Percentiles rank a stretch among this genome's conserved stretches.
phyloP scores from a whole-genome alignment of 2,329 filamentous ascomycete genomes.

The Fusarium sp. region DNA sequence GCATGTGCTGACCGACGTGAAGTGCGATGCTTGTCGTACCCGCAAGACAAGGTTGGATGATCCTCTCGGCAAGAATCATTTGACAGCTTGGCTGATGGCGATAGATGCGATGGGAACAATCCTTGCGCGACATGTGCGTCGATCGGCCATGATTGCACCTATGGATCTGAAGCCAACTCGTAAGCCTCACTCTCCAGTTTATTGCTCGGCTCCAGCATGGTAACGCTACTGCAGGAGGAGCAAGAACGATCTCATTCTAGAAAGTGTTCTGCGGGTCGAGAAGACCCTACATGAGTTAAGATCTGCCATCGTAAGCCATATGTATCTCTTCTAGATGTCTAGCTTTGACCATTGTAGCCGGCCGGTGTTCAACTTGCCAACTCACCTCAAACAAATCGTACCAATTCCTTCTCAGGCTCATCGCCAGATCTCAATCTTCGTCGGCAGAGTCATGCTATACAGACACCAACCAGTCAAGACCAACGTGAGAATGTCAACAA shows the following conservation, averaged over 20 bases:
- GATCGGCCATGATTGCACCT: constrained; percentile 55
- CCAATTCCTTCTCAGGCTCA: constrained; percentile 42
- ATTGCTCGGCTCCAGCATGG: background rate
- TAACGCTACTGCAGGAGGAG: constrained; percentile 52
- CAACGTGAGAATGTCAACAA: constrained; percentile 39
- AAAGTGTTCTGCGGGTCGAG: constrained; percentile 62
- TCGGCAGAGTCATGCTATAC: constrained; percentile 42
- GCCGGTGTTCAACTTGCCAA: constrained; percentile 14
- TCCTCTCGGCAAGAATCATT: background rate
- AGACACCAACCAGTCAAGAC: constrained; percentile 37
- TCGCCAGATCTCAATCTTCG: constrained; percentile 36
- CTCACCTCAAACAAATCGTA: constrained; percentile 33
- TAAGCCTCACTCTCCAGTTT: constrained; percentile 41
- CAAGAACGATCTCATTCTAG: constrained; percentile 64
- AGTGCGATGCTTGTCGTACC: constrained; percentile 60
- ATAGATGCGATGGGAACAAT: constrained; percentile 60
- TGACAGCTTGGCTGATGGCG: constrained; percentile 13
- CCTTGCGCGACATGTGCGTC: constrained; percentile 57
- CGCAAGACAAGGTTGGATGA: constrained; percentile 59
- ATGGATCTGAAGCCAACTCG: constrained; percentile 59
- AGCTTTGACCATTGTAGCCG: constrained; percentile 15
- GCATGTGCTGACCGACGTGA: constrained; percentile 34
- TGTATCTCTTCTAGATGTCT: rapidly evolving
- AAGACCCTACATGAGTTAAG: constrained; percentile 59
- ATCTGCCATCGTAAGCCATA: constrained; percentile 52